These are phyloP conservation scores for Penicillium cinerascens DNA, from an alignment of 495 filamentous ascomycete genomes.

Conservation along the genomic window DNA sequence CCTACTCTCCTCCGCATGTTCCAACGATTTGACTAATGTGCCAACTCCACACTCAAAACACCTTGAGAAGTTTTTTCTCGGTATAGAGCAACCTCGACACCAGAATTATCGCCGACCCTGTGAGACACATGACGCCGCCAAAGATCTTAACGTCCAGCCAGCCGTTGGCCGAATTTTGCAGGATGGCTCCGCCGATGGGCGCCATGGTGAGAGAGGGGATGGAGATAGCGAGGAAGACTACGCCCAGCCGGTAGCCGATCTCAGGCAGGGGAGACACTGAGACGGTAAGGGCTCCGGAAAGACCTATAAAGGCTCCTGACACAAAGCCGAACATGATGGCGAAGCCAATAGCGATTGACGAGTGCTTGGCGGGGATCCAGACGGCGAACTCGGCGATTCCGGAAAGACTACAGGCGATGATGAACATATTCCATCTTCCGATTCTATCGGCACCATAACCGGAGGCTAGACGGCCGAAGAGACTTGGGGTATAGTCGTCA, in stretches of 20 bases:
- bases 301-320: conserved; percentile 29
- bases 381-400: conserved; percentile 29
- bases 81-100: too few relatives aligned
- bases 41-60: too few relatives aligned
- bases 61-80: too few relatives aligned
- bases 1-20: too few relatives aligned
- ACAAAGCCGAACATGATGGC: conserved; percentile 30
- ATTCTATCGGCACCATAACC: conserved; percentile 27
- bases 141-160: too few relatives aligned
- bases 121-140: too few relatives aligned
- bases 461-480: conserved; percentile 31
- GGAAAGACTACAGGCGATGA: conserved; percentile 18
- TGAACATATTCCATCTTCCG: conserved; percentile 35
- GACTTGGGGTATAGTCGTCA: not conserved
- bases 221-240: conserved; percentile 37
- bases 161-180: not conserved
- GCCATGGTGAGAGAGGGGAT: conserved; percentile 51
- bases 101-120: too few relatives aligned
- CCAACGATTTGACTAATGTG: too few relatives aligned
- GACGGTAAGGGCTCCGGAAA: conserved; percentile 24
- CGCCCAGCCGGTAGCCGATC: conserved; percentile 18
- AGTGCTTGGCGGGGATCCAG: conserved; percentile 26
- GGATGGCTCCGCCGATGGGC: conserved; percentile 57
- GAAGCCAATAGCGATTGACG: conserved; percentile 27
- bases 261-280: conserved; percentile 24